Evolutionary conservation across 2,329 filamentous ascomycete species (phyloP).

Genomic region (Graphiopsis chlorocephala): DNA sequence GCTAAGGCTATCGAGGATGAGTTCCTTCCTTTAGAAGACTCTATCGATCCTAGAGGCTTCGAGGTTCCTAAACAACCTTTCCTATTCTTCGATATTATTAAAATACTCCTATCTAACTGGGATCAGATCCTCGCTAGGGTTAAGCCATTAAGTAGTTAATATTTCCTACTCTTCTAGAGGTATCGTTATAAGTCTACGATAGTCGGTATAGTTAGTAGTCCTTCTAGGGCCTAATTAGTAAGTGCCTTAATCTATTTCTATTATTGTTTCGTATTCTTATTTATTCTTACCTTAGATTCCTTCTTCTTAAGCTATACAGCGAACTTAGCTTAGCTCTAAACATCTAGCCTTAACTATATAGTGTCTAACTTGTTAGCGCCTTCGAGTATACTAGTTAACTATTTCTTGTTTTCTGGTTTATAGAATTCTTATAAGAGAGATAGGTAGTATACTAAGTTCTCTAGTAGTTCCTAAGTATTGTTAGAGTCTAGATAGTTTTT

Average conservation of each 20-base stretch:
- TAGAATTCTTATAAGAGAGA: background rate
- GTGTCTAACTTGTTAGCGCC: background rate
- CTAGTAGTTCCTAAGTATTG: background rate
- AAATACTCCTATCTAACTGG: too few relatives aligned
- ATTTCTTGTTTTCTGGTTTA: background rate
- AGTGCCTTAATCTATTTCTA: background rate
- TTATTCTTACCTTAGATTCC: background rate
- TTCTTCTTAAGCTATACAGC: background rate
- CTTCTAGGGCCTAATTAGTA: background rate
- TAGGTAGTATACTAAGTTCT: background rate
- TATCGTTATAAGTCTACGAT: background rate
- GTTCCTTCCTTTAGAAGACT: background rate
- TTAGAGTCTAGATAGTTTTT: background rate
- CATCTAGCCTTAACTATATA: background rate
- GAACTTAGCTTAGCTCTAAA: background rate
- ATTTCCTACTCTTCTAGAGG: background rate
- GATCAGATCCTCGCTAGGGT: too few relatives aligned
- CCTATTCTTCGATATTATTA: too few relatives aligned
- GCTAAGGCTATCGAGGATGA: background rate
- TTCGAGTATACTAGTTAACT: background rate
- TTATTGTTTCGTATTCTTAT: background rate
- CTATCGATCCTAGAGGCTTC: too few relatives aligned
- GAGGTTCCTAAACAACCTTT: too few relatives aligned
- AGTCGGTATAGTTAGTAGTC: background rate
- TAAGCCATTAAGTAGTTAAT: background rate